A percentile compares a stretch with the other conserved stretches of the same genome.
Evolutionary conservation across 2,329 filamentous ascomycete species (phyloP).

Genomic region (Chrysoporthe deuterocubensis): DNA sequence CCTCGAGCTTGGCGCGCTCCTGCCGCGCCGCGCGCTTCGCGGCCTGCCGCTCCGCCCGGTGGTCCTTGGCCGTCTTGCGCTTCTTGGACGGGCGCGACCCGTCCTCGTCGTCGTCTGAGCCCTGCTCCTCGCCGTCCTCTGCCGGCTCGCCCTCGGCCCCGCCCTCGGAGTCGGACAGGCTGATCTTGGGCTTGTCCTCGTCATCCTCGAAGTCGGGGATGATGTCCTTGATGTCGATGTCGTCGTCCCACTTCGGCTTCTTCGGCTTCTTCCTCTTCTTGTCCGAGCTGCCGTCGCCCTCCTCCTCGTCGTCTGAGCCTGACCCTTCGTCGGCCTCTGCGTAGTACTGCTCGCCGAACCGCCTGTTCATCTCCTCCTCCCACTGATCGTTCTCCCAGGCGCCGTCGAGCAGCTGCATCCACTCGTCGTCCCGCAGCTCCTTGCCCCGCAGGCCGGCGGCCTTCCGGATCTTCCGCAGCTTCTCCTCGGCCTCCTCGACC

Average conservation of each 20-base stretch:
- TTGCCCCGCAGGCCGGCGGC: constrained; percentile 79
- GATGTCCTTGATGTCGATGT: constrained; percentile 95
- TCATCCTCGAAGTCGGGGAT: constrained; percentile 83
- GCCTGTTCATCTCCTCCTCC: constrained; percentile 86
- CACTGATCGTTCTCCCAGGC: constrained; percentile 88
- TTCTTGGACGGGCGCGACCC: constrained; percentile 54
- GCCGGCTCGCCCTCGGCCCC: constrained; percentile 45
- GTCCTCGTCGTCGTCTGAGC: constrained; percentile 45
- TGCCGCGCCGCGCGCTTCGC: constrained; percentile 75
- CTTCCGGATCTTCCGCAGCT: constrained; percentile 85
- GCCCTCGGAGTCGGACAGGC: constrained; percentile 59
- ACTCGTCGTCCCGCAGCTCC: constrained; percentile 73
- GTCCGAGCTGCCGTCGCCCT: constrained; percentile 51
- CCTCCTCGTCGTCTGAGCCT: constrained; percentile 62
- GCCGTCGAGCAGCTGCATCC: constrained; percentile 81
- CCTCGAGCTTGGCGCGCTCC: constrained; percentile 82
- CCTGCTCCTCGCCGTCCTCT: constrained; percentile 37
- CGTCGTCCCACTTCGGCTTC: constrained; percentile 93
- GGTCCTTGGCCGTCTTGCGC: constrained; percentile 63
- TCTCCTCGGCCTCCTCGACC: constrained; percentile 86
- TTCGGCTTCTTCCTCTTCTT: constrained; percentile 69
- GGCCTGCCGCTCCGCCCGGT: constrained; percentile 61
- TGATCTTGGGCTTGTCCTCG: constrained; percentile 54
- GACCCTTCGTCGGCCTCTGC: constrained; percentile 66
- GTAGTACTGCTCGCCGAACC: constrained; percentile 92